These are phyloP conservation scores for Psidium guajava DNA, from an alignment of 345 rosid genomes.

Conservation along the genomic window DNA sequence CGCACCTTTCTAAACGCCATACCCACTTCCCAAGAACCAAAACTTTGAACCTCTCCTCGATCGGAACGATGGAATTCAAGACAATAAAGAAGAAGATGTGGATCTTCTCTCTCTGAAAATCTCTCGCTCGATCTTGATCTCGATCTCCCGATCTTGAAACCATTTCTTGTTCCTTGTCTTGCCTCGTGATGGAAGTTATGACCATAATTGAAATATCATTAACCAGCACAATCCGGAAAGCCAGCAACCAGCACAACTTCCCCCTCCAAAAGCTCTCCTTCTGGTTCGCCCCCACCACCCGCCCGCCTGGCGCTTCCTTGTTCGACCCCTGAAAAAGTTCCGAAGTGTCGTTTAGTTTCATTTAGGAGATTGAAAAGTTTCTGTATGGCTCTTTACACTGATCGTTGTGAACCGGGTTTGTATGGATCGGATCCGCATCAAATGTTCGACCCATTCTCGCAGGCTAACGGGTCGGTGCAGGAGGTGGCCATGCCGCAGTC, in stretches of 20 bases:
- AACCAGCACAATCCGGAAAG: constrained; percentile 6
- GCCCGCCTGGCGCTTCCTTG: constrained; percentile 44
- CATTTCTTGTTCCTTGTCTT: background rate
- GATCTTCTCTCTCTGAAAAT: constrained; percentile 21
- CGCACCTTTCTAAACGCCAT: background rate
- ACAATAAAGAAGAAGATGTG: constrained; percentile 32
- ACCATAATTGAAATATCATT: constrained; percentile 7
- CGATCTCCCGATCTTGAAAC: background rate
- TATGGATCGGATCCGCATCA: background rate
- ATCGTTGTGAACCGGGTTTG: background rate
- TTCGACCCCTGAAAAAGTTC: background rate
- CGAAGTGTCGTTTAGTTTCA: background rate
- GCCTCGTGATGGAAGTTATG: constrained; percentile 35
- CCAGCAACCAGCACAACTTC: constrained; percentile 34
- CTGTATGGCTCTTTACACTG: background rate
- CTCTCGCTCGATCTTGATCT: background rate
- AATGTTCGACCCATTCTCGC: constrained; percentile 15
- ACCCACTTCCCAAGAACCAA: background rate
- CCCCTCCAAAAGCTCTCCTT: constrained; percentile 51
- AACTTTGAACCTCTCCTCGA: background rate
- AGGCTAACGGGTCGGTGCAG: constrained; percentile 11
- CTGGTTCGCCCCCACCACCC: constrained; percentile 67
- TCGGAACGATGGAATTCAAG: constrained; percentile 19
- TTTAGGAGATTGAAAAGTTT: background rate
- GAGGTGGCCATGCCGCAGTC: constrained; percentile 12